A percentile compares a stretch with the other conserved stretches of the same genome.
phyloP scores from a whole-genome alignment of 768 basidiomycete genomes.

The Hebeloma cylindrosporum region DNA sequence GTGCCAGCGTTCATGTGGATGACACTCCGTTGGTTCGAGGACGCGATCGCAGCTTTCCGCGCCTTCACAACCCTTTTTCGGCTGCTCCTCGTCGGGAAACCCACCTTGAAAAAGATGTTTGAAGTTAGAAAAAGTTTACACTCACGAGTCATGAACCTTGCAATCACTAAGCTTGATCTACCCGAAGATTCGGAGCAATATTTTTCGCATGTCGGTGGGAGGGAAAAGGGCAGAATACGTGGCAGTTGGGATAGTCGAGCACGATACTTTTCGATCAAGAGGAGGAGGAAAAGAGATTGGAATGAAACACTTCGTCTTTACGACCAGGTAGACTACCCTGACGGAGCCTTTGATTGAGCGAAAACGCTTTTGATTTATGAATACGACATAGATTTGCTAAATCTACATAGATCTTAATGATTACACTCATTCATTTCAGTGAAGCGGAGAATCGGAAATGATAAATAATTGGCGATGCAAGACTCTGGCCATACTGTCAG shows the following conservation, averaged over 20 bases:
- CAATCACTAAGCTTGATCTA: constrained; percentile 55
- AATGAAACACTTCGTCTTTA: constrained; percentile 82
- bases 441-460: too few species aligned
- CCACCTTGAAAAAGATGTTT: constrained; percentile 53
- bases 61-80: constrained; percentile 64
- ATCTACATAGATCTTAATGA: background rate
- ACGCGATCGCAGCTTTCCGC: constrained; percentile 75
- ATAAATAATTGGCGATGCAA: too few species aligned
- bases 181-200: constrained; percentile 69
- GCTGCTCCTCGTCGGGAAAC: constrained; percentile 61
- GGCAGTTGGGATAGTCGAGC: constrained; percentile 68
- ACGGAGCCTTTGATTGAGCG: constrained; percentile 3
- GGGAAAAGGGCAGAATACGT: constrained; percentile 69
- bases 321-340: constrained; percentile 79
- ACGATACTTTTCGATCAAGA: constrained; percentile 76
- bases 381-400: background rate
- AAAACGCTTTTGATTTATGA: background rate
- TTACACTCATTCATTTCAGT: too few species aligned
- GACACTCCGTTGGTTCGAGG: constrained; percentile 85
- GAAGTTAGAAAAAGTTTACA: constrained; percentile 57
- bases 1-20: constrained; percentile 88
- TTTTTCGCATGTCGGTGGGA: constrained; percentile 57
- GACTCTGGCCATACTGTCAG: too few species aligned
- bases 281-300: constrained; percentile 86
- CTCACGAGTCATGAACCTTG: constrained; percentile 65